Evolutionary conservation across 352 stramenopile species (phyloP), one percentile per base, ranked within the genome.

Genomic region (Phytophthora crassamura): DNA sequence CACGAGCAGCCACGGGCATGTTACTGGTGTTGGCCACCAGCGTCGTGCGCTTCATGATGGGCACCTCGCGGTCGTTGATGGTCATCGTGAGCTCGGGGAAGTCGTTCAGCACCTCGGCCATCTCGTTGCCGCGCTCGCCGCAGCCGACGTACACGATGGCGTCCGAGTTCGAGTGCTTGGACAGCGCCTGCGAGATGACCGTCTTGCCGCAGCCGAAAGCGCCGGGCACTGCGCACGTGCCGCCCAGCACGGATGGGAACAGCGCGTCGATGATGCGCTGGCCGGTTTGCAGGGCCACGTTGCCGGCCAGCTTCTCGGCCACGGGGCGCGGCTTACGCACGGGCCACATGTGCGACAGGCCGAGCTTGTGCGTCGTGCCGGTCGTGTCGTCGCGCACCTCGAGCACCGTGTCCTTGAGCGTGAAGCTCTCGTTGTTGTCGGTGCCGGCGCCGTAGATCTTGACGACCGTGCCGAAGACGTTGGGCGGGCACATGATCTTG

Each of bases 1-100:
- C 98, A 86, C 98, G 97, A 25, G 98, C 98, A 48, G 98, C 98
- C 72, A 99, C 98, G 47, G 98, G 98, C 98, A 99, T 99, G 92
- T 99, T 99, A 80, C 96, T 99, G n/a, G 98, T 99, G 84, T 99
- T 99, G 53, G 98, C 98, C 52, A 99, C 98, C 30, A 99, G 82
- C 41, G 96, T 98, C 38, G 98, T 99, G 64, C 98, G 97, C 84
- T 99, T 99, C 98, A 99, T 99, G 84, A 99, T 99, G 51, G 96
- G 97, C 70, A 99, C 88, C 56, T 96, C 88, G 38, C 97, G 97
- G 60, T 98, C 97, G 60, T 99, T 98, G 39, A 99, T 85, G 7
- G 94, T 98, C 91, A 99, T 99, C 30, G 97, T 99, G 18, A 99
- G 84, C 77, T 99, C 98, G 16, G 98, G 98, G 89, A 99, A 99